Conservation (phyloP, 1,284 basidiomycete genomes). For the Tylopilus orsonianus region DNA sequence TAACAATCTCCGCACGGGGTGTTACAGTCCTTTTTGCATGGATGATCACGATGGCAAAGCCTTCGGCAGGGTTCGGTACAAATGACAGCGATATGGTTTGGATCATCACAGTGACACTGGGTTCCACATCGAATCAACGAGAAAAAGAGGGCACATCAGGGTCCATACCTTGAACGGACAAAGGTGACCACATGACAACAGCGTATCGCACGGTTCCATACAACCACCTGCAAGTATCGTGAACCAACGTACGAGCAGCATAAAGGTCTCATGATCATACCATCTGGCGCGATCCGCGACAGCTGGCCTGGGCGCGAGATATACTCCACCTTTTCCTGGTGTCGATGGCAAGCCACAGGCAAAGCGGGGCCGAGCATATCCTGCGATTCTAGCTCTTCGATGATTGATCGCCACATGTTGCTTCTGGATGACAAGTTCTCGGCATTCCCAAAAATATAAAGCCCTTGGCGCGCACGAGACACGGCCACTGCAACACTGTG, state of each 20-base stretch:
- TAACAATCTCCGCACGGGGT: slow-evolving; percentile 57
- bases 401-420: slow-evolving; percentile 59
- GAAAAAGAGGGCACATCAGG: background rate
- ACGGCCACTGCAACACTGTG: slow-evolving; percentile 53
- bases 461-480: slow-evolving; percentile 70
- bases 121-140: background rate
- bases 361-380: slow-evolving; percentile 52
- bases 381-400: slow-evolving; percentile 51
- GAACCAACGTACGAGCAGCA: background rate
- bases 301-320: slow-evolving; percentile 56
- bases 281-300: slow-evolving; percentile 55
- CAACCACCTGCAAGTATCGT: slow-evolving; percentile 54
- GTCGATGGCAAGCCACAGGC: slow-evolving; percentile 55
- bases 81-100: slow-evolving; percentile 47
- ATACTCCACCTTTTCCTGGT: slow-evolving; percentile 43
- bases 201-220: slow-evolving; percentile 51
- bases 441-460: slow-evolving; percentile 72
- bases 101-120: slow-evolving; percentile 70
- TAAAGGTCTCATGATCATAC: slow-evolving; percentile 28
- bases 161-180: slow-evolving; percentile 59
- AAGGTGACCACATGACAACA: slow-evolving; percentile 66
- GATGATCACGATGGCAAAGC: slow-evolving; percentile 57
- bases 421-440: slow-evolving; percentile 47
- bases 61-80: slow-evolving; percentile 55
- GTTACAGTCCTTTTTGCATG: slow-evolving; percentile 57